Conservation (phyloP, 192 early-diverging fungal species). For the Kappamyces sp. region DNA sequence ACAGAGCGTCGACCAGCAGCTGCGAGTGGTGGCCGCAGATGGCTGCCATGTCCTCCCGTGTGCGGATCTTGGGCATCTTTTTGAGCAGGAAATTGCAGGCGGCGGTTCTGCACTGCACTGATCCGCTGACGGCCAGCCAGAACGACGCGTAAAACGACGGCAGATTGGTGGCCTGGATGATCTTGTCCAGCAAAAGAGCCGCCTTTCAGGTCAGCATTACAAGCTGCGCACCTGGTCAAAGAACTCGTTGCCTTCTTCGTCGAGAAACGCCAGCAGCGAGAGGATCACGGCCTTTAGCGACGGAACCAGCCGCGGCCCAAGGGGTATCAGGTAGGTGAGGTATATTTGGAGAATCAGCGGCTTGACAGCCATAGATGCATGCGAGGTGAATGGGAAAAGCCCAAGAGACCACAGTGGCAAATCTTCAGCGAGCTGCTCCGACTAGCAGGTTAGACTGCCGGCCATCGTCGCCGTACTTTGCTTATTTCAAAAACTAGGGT, state of each 20-base stretch:
- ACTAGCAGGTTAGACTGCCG: not conserved
- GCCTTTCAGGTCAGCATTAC: conserved; percentile 23
- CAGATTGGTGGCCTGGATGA: conserved; percentile 62
- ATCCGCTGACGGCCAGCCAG: conserved; percentile 73
- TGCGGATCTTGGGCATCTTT: conserved; percentile 61
- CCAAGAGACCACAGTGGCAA: conserved; percentile 82
- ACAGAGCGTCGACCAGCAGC: conserved; percentile 70
- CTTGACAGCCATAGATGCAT: conserved; percentile 75
- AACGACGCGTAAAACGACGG: conserved; percentile 76
- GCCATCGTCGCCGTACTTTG: conserved; percentile 16
- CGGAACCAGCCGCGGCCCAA: conserved; percentile 63
- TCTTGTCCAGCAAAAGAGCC: conserved; percentile 53
- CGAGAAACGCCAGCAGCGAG: conserved; percentile 74
- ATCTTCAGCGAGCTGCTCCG: conserved; percentile 57
- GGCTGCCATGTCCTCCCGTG: conserved; percentile 28
- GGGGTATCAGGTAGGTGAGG: conserved; percentile 67
- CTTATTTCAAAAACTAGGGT: conserved; percentile 66
- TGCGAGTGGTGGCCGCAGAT: conserved; percentile 41
- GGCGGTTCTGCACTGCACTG: conserved; percentile 57
- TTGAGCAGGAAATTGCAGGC: conserved; percentile 74
- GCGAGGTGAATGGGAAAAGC: conserved; percentile 83
- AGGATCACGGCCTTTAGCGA: conserved; percentile 73
- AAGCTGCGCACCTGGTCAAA: conserved; percentile 56
- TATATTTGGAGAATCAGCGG: conserved; percentile 75
- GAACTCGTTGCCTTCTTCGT: conserved; percentile 83